Base-by-base conservation (phyloP, 2,329 filamentous ascomycete species). In the Fusarium staphyleae region DNA sequence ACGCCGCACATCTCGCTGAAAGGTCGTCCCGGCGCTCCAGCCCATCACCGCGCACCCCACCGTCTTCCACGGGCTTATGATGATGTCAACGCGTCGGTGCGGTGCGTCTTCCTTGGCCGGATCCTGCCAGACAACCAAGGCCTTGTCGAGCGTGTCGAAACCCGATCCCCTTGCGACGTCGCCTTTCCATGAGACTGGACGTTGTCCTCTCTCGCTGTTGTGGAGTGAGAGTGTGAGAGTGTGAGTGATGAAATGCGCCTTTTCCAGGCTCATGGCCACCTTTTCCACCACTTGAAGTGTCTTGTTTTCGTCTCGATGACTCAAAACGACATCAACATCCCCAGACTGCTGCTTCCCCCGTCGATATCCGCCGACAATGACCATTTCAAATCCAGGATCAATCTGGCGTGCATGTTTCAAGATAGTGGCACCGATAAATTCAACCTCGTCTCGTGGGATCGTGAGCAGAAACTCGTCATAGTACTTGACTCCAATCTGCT, bases 401-500 rank as follows among this genome's bases (percentile, higher is more conserved):
- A 93, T 79, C 14, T 71, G 74, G 37, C 86, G 84, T 1, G 91
- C 91, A 57, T 95, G 87, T 2, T 75, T 66, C 1, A 88, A 78
- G 13, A 97, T 81, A 1, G 80, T 77, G 4, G 75, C 66, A 0
- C 83, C 84, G 46, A 96, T 96, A 0, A 70, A 67, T 62, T 91
- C 87, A 0, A 91, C 89, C 71, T 98, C 92, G 0, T 68, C 52
- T 1, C 92, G 84, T 0, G 90, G 82, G 4, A 98, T 90, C 12
- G 83, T 85, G 13, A 81, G 73, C 37, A 83, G 76, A 48, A 99
- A 89, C 59, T 98, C 93, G 28, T 96, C 89, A 70, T 96, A 96
- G 74, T 87, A 97, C 70, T 98, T 98, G 36, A 97, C 78, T 0
- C 95, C 93, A 48, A 98, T 96, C 70, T 98, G 92, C 72, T 97